These are phyloP conservation scores for Phialocephala sp. DNA, from an alignment of 2,329 filamentous ascomycete species.

Conservation along the genomic window DNA sequence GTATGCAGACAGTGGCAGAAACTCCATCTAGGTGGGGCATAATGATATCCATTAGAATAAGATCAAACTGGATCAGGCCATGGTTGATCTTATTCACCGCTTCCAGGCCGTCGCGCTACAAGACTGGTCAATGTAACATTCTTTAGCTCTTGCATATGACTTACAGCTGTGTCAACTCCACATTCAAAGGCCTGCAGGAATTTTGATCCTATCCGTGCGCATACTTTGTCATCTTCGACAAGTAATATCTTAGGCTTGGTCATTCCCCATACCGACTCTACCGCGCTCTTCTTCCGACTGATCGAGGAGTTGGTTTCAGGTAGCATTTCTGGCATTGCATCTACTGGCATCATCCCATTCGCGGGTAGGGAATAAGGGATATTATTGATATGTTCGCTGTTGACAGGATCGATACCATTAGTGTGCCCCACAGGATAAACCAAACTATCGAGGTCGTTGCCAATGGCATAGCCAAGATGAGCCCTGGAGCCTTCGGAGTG, in stretches of 20 bases:
- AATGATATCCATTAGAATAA: conserved; percentile 92
- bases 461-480: conserved; percentile 47
- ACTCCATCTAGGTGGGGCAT: conserved; percentile 97
- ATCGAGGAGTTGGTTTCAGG: conserved; percentile 48
- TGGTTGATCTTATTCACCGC: conserved; percentile 83
- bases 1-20: conserved; percentile 90
- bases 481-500: conserved; percentile 53
- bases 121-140: conserved; percentile 33
- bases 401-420: conserved; percentile 93
- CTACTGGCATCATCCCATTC: conserved; percentile 56
- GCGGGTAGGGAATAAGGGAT: conserved; percentile 84
- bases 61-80: conserved; percentile 57
- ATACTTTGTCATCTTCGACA: conserved; percentile 81
- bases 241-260: conserved; percentile 81
- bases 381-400: conserved; percentile 91
- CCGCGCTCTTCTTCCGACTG: conserved; percentile 43
- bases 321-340: conserved; percentile 53
- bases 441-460: conserved; percentile 68
- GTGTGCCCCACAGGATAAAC: conserved; percentile 92
- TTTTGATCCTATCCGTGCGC: conserved; percentile 70
- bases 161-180: conserved; percentile 69
- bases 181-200: conserved; percentile 70
- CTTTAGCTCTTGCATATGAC: conserved; percentile 41
- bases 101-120: conserved; percentile 82
- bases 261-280: conserved; percentile 60